A percentile compares a stretch with the other conserved stretches of the same genome.
These are phyloP conservation scores for Hypoxylon sp. DNA, from an alignment of 2,329 filamentous ascomycete genomes.

Conservation along the genomic window DNA sequence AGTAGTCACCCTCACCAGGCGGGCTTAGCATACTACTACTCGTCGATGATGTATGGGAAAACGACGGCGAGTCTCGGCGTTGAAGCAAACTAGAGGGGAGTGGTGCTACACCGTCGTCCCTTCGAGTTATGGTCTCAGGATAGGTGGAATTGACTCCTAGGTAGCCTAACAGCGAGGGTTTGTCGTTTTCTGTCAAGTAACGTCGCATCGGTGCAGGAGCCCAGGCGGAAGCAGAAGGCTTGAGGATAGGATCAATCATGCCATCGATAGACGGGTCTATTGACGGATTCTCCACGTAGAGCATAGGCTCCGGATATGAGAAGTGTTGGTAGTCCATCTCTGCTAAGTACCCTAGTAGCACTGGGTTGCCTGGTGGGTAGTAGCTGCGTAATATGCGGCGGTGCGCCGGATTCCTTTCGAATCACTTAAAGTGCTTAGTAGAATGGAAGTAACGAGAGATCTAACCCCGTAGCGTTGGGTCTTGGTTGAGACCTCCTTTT, in stretches of 20 bases:
- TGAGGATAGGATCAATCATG: slow-evolving; percentile 49
- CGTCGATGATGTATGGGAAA: slow-evolving; percentile 54
- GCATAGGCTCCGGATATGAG: slow-evolving; percentile 36
- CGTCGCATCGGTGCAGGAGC: slow-evolving; percentile 46
- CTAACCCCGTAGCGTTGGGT: slow-evolving; percentile 10
- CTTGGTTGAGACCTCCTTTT: slow-evolving; percentile 27
- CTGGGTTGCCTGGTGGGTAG: slow-evolving; percentile 1
- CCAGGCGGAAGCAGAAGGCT: slow-evolving; percentile 45
- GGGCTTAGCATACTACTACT: slow-evolving; percentile 56
- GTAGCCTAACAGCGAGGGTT: slow-evolving; percentile 46
- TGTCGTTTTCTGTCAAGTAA: slow-evolving; percentile 49
- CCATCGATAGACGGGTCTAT: slow-evolving; percentile 35
- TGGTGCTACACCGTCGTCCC: slow-evolving; percentile 32
- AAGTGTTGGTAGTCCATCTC: slow-evolving; percentile 43
- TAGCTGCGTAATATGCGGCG: slow-evolving; percentile 1
- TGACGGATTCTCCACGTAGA: slow-evolving; percentile 28
- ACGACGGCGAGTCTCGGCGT: slow-evolving; percentile 55
- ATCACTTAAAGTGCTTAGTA: slow-evolving; percentile 9
- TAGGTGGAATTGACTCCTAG: slow-evolving; percentile 36
- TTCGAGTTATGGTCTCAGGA: slow-evolving; percentile 33
- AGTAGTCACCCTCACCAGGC: slow-evolving; percentile 56
- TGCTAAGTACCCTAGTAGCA: slow-evolving; percentile 1
- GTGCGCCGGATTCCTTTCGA: slow-evolving; percentile 5
- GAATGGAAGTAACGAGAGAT: slow-evolving; percentile 14
- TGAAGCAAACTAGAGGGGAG: slow-evolving; percentile 43